phyloP scores from a whole-genome alignment of 805 yeast genomes.

The Starmerella sirachaensis region DNA sequence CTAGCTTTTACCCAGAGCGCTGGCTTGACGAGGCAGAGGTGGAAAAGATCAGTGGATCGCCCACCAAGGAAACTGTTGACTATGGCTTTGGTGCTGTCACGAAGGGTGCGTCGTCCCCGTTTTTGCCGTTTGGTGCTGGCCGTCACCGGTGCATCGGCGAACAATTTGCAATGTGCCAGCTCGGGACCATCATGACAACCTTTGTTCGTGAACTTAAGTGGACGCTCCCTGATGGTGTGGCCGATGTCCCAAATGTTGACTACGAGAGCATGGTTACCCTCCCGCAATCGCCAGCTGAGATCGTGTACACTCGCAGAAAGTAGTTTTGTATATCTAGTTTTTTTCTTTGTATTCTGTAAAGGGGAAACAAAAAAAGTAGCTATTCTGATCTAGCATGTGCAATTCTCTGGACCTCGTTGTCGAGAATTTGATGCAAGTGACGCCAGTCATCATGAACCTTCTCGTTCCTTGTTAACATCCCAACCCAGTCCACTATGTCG shows the following conservation, averaged over 20 bases:
- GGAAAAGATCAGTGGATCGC: constrained; percentile 16
- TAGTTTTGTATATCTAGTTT: background rate
- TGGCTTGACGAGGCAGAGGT: constrained; percentile 40
- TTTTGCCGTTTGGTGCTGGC: constrained; percentile 97
- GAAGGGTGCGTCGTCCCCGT: constrained; percentile 92
- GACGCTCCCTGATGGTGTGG: constrained; percentile 44
- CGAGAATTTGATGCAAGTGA: constrained; percentile 1
- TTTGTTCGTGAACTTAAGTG: constrained; percentile 67
- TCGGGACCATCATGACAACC: constrained; percentile 70
- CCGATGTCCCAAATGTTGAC: constrained; percentile 41
- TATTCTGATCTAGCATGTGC: too few species aligned
- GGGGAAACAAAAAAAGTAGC: too few species aligned
- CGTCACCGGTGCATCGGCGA: constrained; percentile 99
- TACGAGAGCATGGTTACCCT: constrained; percentile 87
- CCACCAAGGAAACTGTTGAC: constrained; percentile 43
- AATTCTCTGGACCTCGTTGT: constrained; percentile 1
- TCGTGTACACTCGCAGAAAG: constrained; percentile 15
- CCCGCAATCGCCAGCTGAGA: constrained; percentile 52
- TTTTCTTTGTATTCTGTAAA: too few species aligned
- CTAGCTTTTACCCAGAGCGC: constrained; percentile 68
- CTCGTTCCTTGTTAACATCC: background rate
- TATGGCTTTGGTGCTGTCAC: constrained; percentile 95
- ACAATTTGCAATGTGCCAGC: constrained; percentile 90
- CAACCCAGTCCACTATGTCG: constrained; percentile 9
- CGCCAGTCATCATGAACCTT: constrained; percentile 6